Percentiles rank a stretch among this genome's conserved stretches.
These are phyloP conservation scores for Ramaria sp. DNA, from an alignment of 768 basidiomycete species.

Conservation along the genomic window DNA sequence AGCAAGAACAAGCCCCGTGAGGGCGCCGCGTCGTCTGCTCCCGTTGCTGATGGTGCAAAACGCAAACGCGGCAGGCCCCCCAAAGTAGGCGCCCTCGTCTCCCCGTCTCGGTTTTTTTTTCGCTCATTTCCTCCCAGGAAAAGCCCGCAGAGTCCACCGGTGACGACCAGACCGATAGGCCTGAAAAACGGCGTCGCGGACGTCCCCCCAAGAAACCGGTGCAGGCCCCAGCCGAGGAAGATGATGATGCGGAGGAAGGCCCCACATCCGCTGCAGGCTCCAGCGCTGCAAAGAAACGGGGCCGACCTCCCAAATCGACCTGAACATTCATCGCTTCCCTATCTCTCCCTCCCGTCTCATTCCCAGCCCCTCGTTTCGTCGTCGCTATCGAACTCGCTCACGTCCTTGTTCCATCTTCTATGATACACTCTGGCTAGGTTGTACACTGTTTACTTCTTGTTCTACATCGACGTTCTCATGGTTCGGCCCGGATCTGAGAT, in stretches of 20 bases:
- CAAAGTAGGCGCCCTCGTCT: constrained; percentile 30
- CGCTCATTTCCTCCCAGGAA: constrained; percentile 29
- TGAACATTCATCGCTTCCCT: background rate
- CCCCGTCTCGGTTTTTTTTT: constrained; percentile 14
- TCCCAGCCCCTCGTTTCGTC: background rate
- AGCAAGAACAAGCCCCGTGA: constrained; percentile 62
- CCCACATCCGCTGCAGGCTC: constrained; percentile 28
- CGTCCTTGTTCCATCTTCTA: background rate
- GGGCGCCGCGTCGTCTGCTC: constrained; percentile 22
- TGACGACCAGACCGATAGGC: constrained; percentile 35
- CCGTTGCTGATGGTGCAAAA: constrained; percentile 23
- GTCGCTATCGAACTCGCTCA: constrained; percentile 1
- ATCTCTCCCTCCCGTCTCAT: background rate
- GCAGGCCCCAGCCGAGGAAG: constrained; percentile 27
- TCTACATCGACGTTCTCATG: constrained; percentile 4
- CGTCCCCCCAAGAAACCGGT: constrained; percentile 57
- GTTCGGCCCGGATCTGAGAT: constrained; percentile 1
- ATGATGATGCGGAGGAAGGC: constrained; percentile 14
- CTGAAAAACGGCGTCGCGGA: constrained; percentile 56
- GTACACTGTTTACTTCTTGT: constrained; percentile 7
- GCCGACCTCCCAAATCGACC: constrained; percentile 59
- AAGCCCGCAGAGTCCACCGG: constrained; percentile 22
- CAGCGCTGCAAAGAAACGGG: constrained; percentile 56
- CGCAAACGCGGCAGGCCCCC: constrained; percentile 41
- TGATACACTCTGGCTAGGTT: constrained; percentile 1